Base-by-base conservation (phyloP, 306 rosid species). In the Cicer pinnatifidum region DNA sequence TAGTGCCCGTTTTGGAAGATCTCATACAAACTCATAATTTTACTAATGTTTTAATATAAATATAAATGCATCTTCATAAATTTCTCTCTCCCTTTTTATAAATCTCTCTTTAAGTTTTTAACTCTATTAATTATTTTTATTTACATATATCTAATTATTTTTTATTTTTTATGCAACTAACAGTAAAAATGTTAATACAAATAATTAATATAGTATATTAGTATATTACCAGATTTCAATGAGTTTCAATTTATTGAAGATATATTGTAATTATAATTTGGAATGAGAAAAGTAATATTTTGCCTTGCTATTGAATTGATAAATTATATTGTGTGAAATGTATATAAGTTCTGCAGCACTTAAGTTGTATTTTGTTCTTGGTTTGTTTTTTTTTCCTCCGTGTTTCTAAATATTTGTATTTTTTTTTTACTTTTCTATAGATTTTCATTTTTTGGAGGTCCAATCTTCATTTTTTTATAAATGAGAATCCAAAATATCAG, bases 1-100 rank as follows among this genome's bases (percentile, higher is more conserved):
- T 6, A 90, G 96, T 66, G 84, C 66, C 44, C 81, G 85, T 35
- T 82, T 91, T 11, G 90, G 94, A 68, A 79, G 86, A 71, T 16
- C 81, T 13, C 17, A 63, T 20, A 69, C 82, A 82, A 54, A 69
- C 56, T 68, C 72, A 35, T n/a, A 48, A 10, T 28, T 28, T 28
- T 28, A 28, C 28, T 20, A 20, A 20, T 20, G 2, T 20, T 20
- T 2, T 20, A 20, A 20, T 17, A 17, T 17, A 17, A 16, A 16
- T 16, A 16, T 16, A 16, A 16, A 16, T 16, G 17, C 17, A 16
- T 16, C 20, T 19, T 19, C 20, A 19, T 19, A 19, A 20, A 20
- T 20, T 20, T 20, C 1, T 20, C 23, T 20, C 23, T 20, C 23
- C 2, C 23, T 20, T 20, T 17, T 17, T 17, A 17, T 17, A 17